Evolutionary conservation across 495 filamentous ascomycete species (phyloP).

Genomic region (Barbatosphaeria neglecta): DNA sequence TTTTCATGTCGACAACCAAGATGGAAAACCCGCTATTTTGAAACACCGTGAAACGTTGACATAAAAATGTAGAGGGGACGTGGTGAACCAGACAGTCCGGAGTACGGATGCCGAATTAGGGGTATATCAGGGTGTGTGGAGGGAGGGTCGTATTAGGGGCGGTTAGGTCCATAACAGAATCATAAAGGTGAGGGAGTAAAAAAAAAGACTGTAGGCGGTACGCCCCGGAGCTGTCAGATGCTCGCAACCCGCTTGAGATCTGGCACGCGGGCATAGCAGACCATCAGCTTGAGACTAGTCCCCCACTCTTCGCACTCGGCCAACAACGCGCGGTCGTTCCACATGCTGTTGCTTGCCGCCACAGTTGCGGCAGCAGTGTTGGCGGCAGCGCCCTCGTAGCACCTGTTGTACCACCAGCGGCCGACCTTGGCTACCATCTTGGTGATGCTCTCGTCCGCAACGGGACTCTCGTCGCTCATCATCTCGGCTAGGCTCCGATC

Average conservation of each 20-base stretch:
- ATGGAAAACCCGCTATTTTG: background rate
- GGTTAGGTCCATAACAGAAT: too few relatives aligned
- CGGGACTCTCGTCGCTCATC: slow-evolving; percentile 50
- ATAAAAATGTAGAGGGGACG: too few relatives aligned
- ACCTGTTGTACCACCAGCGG: slow-evolving; percentile 90
- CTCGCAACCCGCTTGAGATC: slow-evolving; percentile 30
- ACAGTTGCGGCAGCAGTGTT: slow-evolving; percentile 37
- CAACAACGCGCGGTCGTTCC: slow-evolving; percentile 63
- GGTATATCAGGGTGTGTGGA: background rate
- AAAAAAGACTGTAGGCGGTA: background rate
- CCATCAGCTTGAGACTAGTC: slow-evolving; percentile 79
- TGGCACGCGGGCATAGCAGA: slow-evolving; percentile 65
- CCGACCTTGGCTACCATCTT: slow-evolving; percentile 88
- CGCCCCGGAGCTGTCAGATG: too few relatives aligned
- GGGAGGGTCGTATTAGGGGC: background rate
- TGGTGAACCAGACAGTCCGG: background rate
- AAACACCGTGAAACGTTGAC: background rate
- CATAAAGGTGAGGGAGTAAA: background rate
- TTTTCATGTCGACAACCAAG: background rate
- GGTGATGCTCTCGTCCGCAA: slow-evolving; percentile 68
- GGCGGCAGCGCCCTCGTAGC: slow-evolving; percentile 64
- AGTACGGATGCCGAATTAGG: background rate
- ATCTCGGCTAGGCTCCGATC: slow-evolving; percentile 56
- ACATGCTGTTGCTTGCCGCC: slow-evolving; percentile 54
- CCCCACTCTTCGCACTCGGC: slow-evolving; percentile 76